Percentiles rank a stretch among this genome's conserved stretches.
These are phyloP conservation scores for Spathaspora gorwiae DNA, from an alignment of 805 yeast genomes.

Conservation along the genomic window DNA sequence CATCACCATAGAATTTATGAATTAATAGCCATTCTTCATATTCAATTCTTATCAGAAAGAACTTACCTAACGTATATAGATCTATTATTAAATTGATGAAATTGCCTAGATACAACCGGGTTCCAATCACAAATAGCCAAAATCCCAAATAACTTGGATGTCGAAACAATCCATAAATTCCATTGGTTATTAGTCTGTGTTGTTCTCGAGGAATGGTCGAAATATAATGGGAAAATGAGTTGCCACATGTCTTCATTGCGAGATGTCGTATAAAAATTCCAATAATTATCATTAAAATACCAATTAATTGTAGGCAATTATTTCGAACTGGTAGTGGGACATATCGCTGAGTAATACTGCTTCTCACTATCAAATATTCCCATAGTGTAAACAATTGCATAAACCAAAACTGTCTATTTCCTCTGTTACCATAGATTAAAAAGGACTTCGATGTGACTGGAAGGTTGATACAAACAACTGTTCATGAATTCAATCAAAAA, in stretches of 20 bases:
- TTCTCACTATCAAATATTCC: slow-evolving; percentile 16
- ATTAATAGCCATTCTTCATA: slow-evolving; percentile 32
- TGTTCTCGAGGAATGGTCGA: slow-evolving; percentile 11
- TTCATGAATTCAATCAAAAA: slow-evolving; percentile 25
- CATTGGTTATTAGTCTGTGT: slow-evolving; percentile 24
- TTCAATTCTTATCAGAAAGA: slow-evolving; percentile 26
- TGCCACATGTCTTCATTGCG: slow-evolving; percentile 32
- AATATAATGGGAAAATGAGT: slow-evolving; percentile 32
- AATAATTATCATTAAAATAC: slow-evolving; percentile 11
- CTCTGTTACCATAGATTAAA: slow-evolving; percentile 31
- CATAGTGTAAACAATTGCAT: slow-evolving; percentile 21
- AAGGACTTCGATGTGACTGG: slow-evolving; percentile 24
- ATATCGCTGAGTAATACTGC: neutral
- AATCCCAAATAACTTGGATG: slow-evolving; percentile 41
- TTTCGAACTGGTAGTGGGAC: neutral
- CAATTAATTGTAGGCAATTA: slow-evolving; percentile 6
- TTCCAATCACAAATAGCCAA: slow-evolving; percentile 27
- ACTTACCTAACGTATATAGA: slow-evolving; percentile 15
- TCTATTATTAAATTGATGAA: slow-evolving; percentile 13
- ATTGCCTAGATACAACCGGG: slow-evolving; percentile 24
- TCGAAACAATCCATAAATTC: slow-evolving; percentile 25
- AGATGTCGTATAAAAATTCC: slow-evolving; percentile 24
- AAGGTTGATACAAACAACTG: slow-evolving; percentile 22
- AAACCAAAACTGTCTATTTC: slow-evolving; percentile 25
- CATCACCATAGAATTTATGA: slow-evolving; percentile 21